These are phyloP conservation scores for Cercospora sp. DNA, from an alignment of 2,329 filamentous ascomycete genomes.

Conservation along the genomic window DNA sequence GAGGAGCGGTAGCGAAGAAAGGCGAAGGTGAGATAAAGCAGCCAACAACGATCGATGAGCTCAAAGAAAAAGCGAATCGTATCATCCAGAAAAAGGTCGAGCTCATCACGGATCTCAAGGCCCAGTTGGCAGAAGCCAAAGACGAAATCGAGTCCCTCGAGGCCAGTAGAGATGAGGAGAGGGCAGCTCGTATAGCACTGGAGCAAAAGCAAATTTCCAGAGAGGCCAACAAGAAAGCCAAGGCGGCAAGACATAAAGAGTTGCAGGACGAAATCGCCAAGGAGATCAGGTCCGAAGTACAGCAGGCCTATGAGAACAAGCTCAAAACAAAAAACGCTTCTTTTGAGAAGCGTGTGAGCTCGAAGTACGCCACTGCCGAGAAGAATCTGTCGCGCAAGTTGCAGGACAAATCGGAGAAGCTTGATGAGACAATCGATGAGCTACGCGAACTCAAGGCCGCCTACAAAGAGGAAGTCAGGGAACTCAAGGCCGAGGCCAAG, in stretches of 20 bases:
- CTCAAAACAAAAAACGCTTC: background rate
- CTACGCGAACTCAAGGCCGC: conserved; percentile 5
- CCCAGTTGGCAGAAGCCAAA: background rate
- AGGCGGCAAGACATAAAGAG: conserved; percentile 1
- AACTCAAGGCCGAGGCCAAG: conserved; percentile 16
- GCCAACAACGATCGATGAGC: too few species aligned
- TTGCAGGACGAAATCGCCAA: background rate
- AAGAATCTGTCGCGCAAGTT: conserved; percentile 7
- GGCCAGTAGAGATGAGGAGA: conserved; percentile 1
- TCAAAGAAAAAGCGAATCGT: too few species aligned
- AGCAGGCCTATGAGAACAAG: conserved; percentile 12
- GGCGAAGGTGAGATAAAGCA: too few species aligned
- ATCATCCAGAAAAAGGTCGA: too few species aligned
- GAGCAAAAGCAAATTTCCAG: background rate
- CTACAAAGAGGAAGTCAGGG: conserved; percentile 17
- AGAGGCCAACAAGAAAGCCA: conserved; percentile 6
- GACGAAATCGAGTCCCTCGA: background rate
- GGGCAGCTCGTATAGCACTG: background rate
- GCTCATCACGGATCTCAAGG: too few species aligned
- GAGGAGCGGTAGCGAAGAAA: background rate
- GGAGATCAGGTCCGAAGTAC: conserved; percentile 11
- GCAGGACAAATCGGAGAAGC: conserved; percentile 12
- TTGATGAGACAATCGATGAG: background rate
- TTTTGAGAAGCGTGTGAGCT: conserved; percentile 12
- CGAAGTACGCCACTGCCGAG: conserved; percentile 11